Base-by-base conservation (phyloP, 768 basidiomycete genomes). In the Collybiopsis luxurians region DNA sequence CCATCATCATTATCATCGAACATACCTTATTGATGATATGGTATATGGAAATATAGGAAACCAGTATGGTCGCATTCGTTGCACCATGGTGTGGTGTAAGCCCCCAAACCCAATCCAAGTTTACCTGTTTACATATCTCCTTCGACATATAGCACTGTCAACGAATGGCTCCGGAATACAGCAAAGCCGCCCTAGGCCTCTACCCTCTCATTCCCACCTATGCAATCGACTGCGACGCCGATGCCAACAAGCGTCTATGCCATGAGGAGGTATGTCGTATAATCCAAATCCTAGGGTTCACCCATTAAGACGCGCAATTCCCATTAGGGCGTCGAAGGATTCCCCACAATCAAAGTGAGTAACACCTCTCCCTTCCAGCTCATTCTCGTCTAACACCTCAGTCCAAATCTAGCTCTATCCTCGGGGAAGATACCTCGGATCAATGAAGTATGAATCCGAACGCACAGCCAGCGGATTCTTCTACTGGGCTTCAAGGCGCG, bases 71-170 rank as follows among this genome's bases (percentile, higher is more conserved):
- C 17, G 95, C 92, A 1, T 97, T 95, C 66, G 89, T 95, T 12
- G 95, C 95, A n/a, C 90, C 93, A 3, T 96, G 94, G 95, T 94
- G 90, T 66, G 90, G 89, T 61, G 89, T 91, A 69, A 67, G 88
- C 74, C 15, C 17, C n/a, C n/a, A n/a, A 5, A 28, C 11, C 10
- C 3, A 47, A 24, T 4, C 38, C 7, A 40, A 26, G 10, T 15
- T 27, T 34, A 50, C 13, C 17, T 11, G 23, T 12, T 27, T 34
- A 21, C 1, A 6, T 31, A 4, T 17, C 19, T 38, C 19, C 31
- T 3, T 23, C 27, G 15, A 31, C 24, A 26, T 24, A 30, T 66
- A 92, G 86, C 90, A 97, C 66, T 97, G 95, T 67, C 84, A 95
- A 74, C 75, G 75, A 34, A 82, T 96, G 78, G 90, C 78, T 5